Conservation (phyloP, 176 grass and related monocot genomes). For the Poa annua region DNA sequence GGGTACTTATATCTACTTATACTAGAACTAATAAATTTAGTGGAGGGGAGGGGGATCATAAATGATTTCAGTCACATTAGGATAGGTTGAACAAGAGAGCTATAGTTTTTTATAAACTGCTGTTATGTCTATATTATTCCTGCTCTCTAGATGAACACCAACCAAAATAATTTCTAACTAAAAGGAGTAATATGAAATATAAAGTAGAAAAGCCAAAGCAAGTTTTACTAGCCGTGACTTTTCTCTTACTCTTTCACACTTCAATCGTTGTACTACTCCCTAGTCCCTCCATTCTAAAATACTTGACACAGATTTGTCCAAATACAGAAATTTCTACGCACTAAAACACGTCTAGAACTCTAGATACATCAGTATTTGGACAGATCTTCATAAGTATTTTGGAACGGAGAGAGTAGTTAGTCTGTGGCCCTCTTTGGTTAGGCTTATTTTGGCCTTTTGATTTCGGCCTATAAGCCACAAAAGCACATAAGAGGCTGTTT, state of each 20-base stretch:
- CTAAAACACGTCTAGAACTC: no score
- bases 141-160: neutral
- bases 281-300: no score
- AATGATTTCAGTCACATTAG: neutral
- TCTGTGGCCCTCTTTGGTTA: no score
- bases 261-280: no score
- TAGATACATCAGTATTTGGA: no score
- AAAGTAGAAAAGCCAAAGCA: neutral
- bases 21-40: neutral
- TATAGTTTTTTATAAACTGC: neutral
- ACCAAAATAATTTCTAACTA: conserved; percentile 9
- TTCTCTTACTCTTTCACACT: neutral
- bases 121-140: neutral
- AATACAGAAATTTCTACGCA: no score
- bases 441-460: no score
- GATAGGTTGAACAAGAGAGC: neutral
- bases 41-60: neutral
- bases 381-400: no score
- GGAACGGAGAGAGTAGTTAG: no score
- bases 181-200: neutral
- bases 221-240: neutral
- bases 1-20: neutral
- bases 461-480: no score
- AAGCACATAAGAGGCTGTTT: no score
- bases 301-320: no score